Evolutionary conservation across 345 rosid genomes (phyloP), one percentile per base, ranked within the genome.

Genomic region (Bruguiera gymnorhiza): DNA sequence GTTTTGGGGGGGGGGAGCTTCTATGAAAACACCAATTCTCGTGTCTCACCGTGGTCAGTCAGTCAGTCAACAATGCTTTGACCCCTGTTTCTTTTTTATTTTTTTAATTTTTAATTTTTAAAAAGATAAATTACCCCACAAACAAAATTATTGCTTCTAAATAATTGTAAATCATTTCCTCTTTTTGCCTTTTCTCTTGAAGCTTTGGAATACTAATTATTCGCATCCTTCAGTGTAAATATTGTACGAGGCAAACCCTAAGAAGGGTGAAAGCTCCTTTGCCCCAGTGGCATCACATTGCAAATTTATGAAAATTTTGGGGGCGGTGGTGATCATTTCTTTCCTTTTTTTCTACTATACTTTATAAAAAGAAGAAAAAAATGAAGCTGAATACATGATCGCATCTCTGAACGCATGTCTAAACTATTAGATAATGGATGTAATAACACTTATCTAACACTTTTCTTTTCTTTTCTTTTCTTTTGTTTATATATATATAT

Each of bases 1-100:
- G 24, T 24, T 24, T 27, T 27, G 29, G 29, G 29, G 36, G 57
- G 69, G 65, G 65, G 68, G 76, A 26, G 29, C 13, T 70, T 62
- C 13, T 11, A 29, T 21, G 69, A 48, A 74, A 70, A 69, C 63
- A 67, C 65, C 57, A 61, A 31, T 76, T 64, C 73, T 72, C 63
- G 71, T 70, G 77, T 75, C 74, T 56, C 73, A 36, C 79, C 67
- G 48, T 82, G 4, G 75, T 76, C 83, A 74, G 86, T 74, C 86
- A 85, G 75, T 75, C 83, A 74, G 86, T 74, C 86, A 85, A 76
- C 84, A 46, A 19, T 24, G 19, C 60, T 70, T 82, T 80, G 86
- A 85, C 88, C 82, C 59, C 27, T 68, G 68, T 73, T 69, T 59
- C 8, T 67, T 23, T 65, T 11, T 43, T 3, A 10, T 6, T 67